phyloP scores from a whole-genome alignment of 495 filamentous ascomycete genomes.

The Aspergillus steynii region DNA sequence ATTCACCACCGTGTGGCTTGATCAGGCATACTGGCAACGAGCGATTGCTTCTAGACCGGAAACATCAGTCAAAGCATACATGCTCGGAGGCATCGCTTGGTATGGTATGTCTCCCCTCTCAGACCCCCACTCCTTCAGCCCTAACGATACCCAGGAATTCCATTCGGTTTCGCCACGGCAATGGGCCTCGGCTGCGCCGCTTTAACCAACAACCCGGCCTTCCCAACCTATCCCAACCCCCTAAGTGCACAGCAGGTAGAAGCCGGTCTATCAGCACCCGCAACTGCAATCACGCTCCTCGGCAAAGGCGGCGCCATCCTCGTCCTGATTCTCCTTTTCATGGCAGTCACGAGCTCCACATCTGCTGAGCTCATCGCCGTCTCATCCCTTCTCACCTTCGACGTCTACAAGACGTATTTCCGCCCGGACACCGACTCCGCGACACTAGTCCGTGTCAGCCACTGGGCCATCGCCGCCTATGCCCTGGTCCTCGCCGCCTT shows the following conservation, averaged over 20 bases:
- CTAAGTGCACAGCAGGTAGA: slow-evolving; percentile 43
- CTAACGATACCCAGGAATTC: slow-evolving; percentile 27
- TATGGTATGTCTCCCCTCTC: slow-evolving; percentile 26
- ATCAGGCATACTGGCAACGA: slow-evolving; percentile 51
- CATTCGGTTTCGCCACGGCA: slow-evolving; percentile 50
- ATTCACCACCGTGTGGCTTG: slow-evolving; percentile 42
- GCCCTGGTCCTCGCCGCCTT: slow-evolving; percentile 48
- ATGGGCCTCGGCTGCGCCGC: slow-evolving; percentile 50
- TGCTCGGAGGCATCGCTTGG: slow-evolving; percentile 51
- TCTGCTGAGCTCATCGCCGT: slow-evolving; percentile 57
- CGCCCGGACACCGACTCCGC: slow-evolving; percentile 43
- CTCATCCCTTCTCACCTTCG: slow-evolving; percentile 55
- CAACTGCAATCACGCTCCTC: slow-evolving; percentile 47
- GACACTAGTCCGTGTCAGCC: slow-evolving; percentile 48
- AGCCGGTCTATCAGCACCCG: slow-evolving; percentile 48
- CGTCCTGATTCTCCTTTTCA: slow-evolving; percentile 52
- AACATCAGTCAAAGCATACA: slow-evolving; percentile 48
- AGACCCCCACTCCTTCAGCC: too few relatives aligned
- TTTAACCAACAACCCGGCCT: slow-evolving; percentile 44
- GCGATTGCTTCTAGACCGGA: slow-evolving; percentile 49
- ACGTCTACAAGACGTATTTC: slow-evolving; percentile 57
- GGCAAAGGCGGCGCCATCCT: slow-evolving; percentile 50
- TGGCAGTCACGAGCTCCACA: slow-evolving; percentile 52
- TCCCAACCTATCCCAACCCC: slow-evolving; percentile 55
- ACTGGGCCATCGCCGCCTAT: slow-evolving; percentile 48